Evolutionary conservation across 176 grass and related monocot genomes (phyloP).

Genomic region (Oropetium thomaeum): DNA sequence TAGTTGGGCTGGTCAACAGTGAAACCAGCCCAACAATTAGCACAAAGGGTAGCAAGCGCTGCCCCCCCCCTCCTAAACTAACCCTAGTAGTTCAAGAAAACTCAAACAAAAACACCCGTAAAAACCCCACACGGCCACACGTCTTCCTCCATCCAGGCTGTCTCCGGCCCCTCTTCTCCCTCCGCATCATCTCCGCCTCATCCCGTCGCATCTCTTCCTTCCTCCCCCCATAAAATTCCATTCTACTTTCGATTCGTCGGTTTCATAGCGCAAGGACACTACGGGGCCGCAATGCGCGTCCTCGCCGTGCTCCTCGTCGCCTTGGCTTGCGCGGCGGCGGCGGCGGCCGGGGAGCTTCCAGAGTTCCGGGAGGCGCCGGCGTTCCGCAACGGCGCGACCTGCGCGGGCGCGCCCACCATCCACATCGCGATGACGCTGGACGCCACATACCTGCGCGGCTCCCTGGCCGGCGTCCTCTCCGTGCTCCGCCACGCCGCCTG

Average conservation of each 20-base stretch:
- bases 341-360: slow-evolving; percentile 43
- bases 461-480: slow-evolving; percentile 86
- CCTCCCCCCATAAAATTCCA: slow-evolving; percentile 14
- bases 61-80: too few relatives aligned
- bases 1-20: too few relatives aligned
- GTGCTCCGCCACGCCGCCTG: slow-evolving; percentile 92
- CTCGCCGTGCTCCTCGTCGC: slow-evolving; percentile 27
- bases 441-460: slow-evolving; percentile 86
- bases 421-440: slow-evolving; percentile 98
- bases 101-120: slow-evolving; percentile 26
- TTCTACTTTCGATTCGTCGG: background rate
- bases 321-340: background rate
- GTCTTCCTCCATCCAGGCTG: slow-evolving; percentile 66
- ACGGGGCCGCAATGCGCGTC: slow-evolving; percentile 43
- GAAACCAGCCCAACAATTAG: too few relatives aligned
- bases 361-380: slow-evolving; percentile 84
- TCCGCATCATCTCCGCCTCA: slow-evolving; percentile 25
- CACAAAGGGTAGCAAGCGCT: too few relatives aligned
- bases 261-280: background rate
- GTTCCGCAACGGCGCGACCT: slow-evolving; percentile 82
- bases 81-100: slow-evolving; percentile 12
- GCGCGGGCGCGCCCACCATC: slow-evolving; percentile 54
- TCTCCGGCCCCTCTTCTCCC: slow-evolving; percentile 19
- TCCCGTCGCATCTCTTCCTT: slow-evolving; percentile 17
- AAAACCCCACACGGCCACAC: slow-evolving; percentile 44